Evolutionary conservation across 1,139 yeast genomes (phyloP), one percentile per base, ranked within the genome.

Genomic region (Hansenula sp.): DNA sequence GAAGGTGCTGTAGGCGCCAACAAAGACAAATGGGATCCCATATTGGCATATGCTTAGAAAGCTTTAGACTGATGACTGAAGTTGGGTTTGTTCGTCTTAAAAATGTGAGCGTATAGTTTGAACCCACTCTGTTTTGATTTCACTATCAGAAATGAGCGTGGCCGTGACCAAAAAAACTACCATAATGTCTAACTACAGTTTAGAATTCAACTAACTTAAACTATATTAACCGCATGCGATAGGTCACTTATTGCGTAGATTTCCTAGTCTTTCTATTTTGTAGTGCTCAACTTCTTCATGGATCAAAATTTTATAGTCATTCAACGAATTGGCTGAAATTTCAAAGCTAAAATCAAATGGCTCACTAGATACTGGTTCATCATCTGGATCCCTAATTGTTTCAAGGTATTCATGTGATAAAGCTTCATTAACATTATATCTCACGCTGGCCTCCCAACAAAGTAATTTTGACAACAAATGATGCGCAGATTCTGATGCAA

Each of bases 1-100:
- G 97, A 86, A 5, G 95, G 90, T 4, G 97, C 89, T 13, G 92
- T 79, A 7, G 96, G 96, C 24, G 96, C 88, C 57, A 88, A 65
- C 36, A 86, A 68, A 5, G 97, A 89, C 50, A 90, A 67, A 59
- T 85, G 84, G 18, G 87, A 88, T 16, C 97, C 97, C 97, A 90
- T 89, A 11, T 25, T 25, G 24, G 9, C 6, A 21, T 21, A 21
- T 21, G 9, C 24, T 6, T 21, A 21, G 6, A 9, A 21, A 21
- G 9, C 9, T 21, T 21, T 21, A n/a, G n/a, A n/a, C n/a, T n/a
- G n/a, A n/a, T n/a, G n/a, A n/a, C n/a, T n/a, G n/a, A n/a, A n/a
- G n/a, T n/a, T n/a, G n/a, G n/a, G n/a, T n/a, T n/a, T n/a, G n/a
- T n/a, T n/a, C n/a, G n/a, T n/a, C n/a, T n/a, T n/a, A n/a, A n/a